phyloP scores from a whole-genome alignment of 139 green algal species.

The Desmodesmus armatus region DNA sequence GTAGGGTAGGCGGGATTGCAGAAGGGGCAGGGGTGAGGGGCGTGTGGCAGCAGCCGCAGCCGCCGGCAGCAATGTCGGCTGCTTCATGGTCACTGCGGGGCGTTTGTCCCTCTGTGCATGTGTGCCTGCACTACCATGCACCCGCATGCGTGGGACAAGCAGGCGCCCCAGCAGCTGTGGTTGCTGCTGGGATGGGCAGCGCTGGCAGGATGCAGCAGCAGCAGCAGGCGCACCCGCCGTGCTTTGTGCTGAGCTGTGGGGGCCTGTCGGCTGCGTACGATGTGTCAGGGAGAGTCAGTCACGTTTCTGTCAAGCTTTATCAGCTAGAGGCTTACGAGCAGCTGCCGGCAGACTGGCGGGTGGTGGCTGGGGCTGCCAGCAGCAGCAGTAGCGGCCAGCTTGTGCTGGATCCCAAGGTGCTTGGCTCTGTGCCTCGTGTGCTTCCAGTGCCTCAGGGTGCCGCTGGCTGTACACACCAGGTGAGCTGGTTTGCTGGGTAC shows the following conservation, averaged over 20 bases:
- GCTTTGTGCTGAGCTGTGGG: conserved; percentile 10
- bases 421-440: conserved; percentile 6
- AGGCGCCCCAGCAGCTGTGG: conserved; percentile 25
- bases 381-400: background rate
- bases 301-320: conserved; percentile 33
- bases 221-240: conserved; percentile 5
- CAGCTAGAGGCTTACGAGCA: conserved; percentile 17
- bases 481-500: background rate
- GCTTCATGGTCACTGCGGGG: conserved; percentile 12
- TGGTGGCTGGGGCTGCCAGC: too few species aligned
- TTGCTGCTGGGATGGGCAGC: background rate
- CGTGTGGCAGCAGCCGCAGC: conserved; percentile 11
- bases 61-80: background rate
- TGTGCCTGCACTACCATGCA: conserved; percentile 21
- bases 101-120: background rate
- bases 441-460: conserved; percentile 4
- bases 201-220: background rate
- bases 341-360: conserved; percentile 2
- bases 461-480: conserved; percentile 12
- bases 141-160: too few species aligned
- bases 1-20: too few species aligned
- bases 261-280: conserved; percentile 11
- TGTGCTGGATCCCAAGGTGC: background rate
- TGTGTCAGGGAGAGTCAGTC: background rate
- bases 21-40: background rate